Evolutionary conservation across 108 stramenopile genomes (phyloP).

Genomic region (Skeletonema costatum): DNA sequence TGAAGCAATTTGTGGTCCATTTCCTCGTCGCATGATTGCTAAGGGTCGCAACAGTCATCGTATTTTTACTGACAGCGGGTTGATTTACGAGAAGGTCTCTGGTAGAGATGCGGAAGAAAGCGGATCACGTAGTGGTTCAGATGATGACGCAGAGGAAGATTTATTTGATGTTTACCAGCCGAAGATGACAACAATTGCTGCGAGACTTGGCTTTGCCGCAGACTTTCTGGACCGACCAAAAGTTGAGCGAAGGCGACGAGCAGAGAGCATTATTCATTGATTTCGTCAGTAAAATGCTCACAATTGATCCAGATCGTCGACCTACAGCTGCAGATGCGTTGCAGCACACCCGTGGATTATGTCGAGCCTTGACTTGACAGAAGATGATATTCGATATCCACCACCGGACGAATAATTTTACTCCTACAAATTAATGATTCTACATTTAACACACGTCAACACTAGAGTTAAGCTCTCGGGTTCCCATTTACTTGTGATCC

Average conservation of each 20-base stretch:
- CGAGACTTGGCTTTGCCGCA: slow-evolving; percentile 70
- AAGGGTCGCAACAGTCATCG: slow-evolving; percentile 83
- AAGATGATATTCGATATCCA: slow-evolving; percentile 81
- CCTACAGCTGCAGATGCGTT: slow-evolving; percentile 83
- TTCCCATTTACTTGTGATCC: background rate
- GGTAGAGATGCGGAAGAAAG: slow-evolving; percentile 37
- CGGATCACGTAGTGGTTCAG: slow-evolving; percentile 38
- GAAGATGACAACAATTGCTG: slow-evolving; percentile 68
- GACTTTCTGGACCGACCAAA: slow-evolving; percentile 62
- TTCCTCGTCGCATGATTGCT: slow-evolving; percentile 90
- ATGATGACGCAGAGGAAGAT: slow-evolving; percentile 33
- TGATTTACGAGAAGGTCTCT: slow-evolving; percentile 83
- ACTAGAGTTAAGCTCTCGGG: background rate
- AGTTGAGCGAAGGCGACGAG: slow-evolving; percentile 44
- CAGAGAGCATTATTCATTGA: slow-evolving; percentile 76
- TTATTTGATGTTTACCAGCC: slow-evolving; percentile 80
- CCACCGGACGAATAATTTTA: slow-evolving; percentile 16
- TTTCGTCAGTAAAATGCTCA: slow-evolving; percentile 76
- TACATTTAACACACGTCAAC: background rate
- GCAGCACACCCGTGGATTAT: slow-evolving; percentile 87
- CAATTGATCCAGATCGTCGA: slow-evolving; percentile 80
- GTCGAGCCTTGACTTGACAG: slow-evolving; percentile 72
- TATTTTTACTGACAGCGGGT: slow-evolving; percentile 89
- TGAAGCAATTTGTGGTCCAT: slow-evolving; percentile 91
- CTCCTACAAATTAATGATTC: background rate